A percentile compares a stretch with the other conserved stretches of the same genome.
Conservation (phyloP, 768 basidiomycete species). For the Termitomyces sp. region DNA sequence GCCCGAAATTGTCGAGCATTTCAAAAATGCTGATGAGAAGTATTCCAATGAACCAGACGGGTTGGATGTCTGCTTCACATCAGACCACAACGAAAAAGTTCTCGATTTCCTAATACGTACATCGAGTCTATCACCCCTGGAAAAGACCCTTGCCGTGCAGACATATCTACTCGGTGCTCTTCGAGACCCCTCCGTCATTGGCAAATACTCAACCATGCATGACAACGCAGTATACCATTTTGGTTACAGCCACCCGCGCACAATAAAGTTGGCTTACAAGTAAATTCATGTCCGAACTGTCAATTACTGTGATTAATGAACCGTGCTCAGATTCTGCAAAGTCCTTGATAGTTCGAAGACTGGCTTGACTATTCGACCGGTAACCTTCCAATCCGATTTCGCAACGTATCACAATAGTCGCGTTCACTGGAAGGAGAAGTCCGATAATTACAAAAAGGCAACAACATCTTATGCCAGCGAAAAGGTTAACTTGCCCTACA, state of each 20-base stretch:
- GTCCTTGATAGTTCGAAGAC: slow-evolving; percentile 63
- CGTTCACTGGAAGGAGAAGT: slow-evolving; percentile 24
- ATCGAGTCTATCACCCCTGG: slow-evolving; percentile 14
- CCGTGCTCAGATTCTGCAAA: slow-evolving; percentile 39
- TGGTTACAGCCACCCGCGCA: slow-evolving; percentile 50
- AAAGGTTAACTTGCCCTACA: slow-evolving; percentile 11
- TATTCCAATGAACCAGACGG: slow-evolving; percentile 50
- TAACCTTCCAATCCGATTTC: slow-evolving; percentile 25
- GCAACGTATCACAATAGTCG: slow-evolving; percentile 4
- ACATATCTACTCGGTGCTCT: slow-evolving; percentile 50
- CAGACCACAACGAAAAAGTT: slow-evolving; percentile 42
- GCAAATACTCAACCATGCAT: slow-evolving; percentile 56
- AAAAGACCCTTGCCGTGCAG: slow-evolving; percentile 41
- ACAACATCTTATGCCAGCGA: neutral
- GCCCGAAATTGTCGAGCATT: slow-evolving; percentile 49
- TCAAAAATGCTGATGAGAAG: slow-evolving; percentile 49
- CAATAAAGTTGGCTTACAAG: slow-evolving; percentile 56
- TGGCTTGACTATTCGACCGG: slow-evolving; percentile 43
- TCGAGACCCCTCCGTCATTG: slow-evolving; percentile 43
- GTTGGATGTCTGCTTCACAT: slow-evolving; percentile 39
- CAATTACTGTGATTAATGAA: neutral
- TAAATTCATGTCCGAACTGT: slow-evolving; percentile 17
- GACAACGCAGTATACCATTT: slow-evolving; percentile 50
- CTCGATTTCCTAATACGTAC: slow-evolving; percentile 37
- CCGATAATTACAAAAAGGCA: slow-evolving; percentile 6